phyloP scores from a whole-genome alignment of 2,329 filamentous ascomycete genomes.

The Stachybotrys echinatus region DNA sequence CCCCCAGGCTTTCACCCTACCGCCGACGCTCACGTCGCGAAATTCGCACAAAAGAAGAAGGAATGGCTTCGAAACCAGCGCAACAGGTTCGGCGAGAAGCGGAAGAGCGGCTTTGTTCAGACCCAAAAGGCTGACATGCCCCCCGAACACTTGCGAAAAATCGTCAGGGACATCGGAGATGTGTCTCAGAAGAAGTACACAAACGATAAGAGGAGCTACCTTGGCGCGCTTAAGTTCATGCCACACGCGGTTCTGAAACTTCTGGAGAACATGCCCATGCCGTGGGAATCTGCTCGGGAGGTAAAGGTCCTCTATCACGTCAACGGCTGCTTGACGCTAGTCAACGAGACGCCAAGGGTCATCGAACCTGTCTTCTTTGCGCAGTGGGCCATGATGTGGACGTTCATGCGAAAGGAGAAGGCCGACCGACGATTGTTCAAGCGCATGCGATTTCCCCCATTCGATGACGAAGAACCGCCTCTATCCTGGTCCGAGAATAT shows the following conservation, averaged over 20 bases:
- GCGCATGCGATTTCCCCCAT: conserved; percentile 97
- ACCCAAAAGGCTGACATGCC: conserved; percentile 99
- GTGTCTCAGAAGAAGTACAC: conserved; percentile 99
- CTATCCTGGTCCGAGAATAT: conserved; percentile 98
- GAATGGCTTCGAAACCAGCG: conserved; percentile 93
- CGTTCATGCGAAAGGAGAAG: conserved; percentile 96
- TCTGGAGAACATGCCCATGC: conserved; percentile 99
- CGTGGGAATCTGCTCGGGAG: conserved; percentile 93
- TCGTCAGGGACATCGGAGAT: conserved; percentile 97
- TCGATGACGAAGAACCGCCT: conserved; percentile 96
- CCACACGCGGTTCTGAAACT: conserved; percentile 96
- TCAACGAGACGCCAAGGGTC: conserved; percentile 93
- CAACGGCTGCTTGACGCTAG: conserved; percentile 92
- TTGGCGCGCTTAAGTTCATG: conserved; percentile 98
- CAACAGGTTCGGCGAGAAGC: conserved; percentile 93
- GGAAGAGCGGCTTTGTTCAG: conserved; percentile 93
- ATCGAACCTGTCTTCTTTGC: conserved; percentile 98
- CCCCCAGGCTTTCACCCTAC: conserved; percentile 81
- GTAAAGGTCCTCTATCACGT: conserved; percentile 98
- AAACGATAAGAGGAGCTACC: conserved; percentile 95
- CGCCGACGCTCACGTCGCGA: conserved; percentile 78
- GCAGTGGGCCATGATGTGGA: conserved; percentile 99
- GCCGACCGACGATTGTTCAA: conserved; percentile 95
- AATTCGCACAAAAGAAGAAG: conserved; percentile 98
- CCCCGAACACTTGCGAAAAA: conserved; percentile 95